phyloP scores from a whole-genome alignment of 148 eudicot species.

The Spergularia marina region DNA sequence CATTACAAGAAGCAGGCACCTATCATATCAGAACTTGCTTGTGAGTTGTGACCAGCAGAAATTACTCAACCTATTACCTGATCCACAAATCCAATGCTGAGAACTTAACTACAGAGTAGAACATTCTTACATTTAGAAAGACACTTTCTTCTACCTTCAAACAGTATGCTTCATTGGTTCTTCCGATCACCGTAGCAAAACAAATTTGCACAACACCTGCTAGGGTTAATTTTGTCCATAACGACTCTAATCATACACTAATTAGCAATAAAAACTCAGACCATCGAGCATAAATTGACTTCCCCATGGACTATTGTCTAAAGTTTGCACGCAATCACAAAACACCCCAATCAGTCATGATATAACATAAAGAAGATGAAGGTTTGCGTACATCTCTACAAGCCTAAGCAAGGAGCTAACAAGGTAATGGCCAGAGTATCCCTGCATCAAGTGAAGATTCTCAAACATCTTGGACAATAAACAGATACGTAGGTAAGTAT shows the following conservation, averaged over 20 bases:
- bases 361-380: neutral
- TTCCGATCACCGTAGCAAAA: neutral
- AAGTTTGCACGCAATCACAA: neutral
- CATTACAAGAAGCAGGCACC: no score
- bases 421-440: neutral
- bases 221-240: neutral
- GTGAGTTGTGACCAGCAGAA: no score
- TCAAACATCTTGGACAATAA: neutral
- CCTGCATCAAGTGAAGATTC: neutral
- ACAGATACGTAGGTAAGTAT: no score
- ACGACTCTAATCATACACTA: neutral
- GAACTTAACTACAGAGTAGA: neutral
- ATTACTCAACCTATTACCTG: no score
- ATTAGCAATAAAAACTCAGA: neutral
- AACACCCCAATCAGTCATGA: neutral
- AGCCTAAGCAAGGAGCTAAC: neutral
- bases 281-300: neutral
- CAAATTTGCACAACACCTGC: neutral
- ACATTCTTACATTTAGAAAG: neutral
- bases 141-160: neutral
- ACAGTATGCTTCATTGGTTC: neutral
- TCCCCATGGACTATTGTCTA: no score
- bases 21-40: no score
- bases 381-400: neutral
- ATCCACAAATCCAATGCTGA: neutral